These are phyloP conservation scores for Lepidium campestre DNA, from an alignment of 441 rosid genomes.

Conservation along the genomic window DNA sequence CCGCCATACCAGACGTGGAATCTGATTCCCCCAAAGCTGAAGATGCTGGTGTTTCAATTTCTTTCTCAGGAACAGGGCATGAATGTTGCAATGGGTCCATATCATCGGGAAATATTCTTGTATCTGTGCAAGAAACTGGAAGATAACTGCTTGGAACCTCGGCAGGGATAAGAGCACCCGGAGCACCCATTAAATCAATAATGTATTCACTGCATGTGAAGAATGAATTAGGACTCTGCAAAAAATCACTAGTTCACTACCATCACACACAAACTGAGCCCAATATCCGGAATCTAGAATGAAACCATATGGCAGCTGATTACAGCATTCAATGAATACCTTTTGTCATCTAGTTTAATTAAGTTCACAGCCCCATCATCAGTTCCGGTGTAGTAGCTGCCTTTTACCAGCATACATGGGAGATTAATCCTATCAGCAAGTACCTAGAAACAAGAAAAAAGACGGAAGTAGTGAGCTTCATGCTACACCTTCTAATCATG, in stretches of 20 bases:
- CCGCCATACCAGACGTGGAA: constrained; percentile 4
- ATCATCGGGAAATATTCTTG: constrained; percentile 42
- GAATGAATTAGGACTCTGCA: constrained; percentile 18
- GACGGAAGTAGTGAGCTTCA: constrained; percentile 11
- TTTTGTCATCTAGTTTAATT: constrained; percentile 63
- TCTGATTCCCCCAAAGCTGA: constrained; percentile 31
- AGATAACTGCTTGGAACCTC: constrained; percentile 81
- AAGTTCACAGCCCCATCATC: constrained; percentile 97
- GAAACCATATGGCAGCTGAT: constrained; percentile 4
- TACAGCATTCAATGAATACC: constrained; percentile 39
- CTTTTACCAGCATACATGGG: constrained; percentile 94
- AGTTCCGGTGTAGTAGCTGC: constrained; percentile 95
- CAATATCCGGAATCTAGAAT: constrained; percentile 7
- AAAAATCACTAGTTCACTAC: constrained; percentile 7
- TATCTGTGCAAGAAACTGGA: constrained; percentile 43
- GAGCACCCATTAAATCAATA: constrained; percentile 98
- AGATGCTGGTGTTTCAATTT: constrained; percentile 30
- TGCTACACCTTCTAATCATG: constrained; percentile 3
- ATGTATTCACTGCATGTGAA: constrained; percentile 79
- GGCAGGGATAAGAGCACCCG: constrained; percentile 86
- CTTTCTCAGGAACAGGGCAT: constrained; percentile 36
- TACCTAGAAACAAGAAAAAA: constrained; percentile 49
- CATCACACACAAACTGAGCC: constrained; percentile 16
- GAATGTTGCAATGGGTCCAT: constrained; percentile 33
- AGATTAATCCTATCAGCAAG: constrained; percentile 86